Conservation (phyloP, 306 rosid species). For the Prunus padus region DNA sequence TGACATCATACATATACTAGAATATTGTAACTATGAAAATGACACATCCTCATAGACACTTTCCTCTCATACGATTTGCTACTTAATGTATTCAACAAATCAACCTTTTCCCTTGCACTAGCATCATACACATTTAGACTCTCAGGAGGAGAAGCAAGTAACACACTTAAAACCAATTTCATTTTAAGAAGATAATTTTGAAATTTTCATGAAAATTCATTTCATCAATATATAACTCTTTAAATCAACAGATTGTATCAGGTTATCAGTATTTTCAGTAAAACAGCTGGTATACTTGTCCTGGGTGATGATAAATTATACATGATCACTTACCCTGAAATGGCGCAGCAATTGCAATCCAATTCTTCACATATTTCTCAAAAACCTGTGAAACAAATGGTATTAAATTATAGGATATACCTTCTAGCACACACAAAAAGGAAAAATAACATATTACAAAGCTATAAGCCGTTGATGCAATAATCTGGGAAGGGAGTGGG, state of each 20-base stretch:
- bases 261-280: neutral
- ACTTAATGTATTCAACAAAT: neutral
- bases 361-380: constrained; percentile 94
- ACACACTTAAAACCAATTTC: neutral
- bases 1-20: neutral
- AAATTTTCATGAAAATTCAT: neutral
- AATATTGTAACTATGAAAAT: neutral
- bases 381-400: constrained; percentile 61
- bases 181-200: neutral
- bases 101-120: neutral
- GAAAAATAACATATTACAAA: constrained; percentile 7
- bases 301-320: constrained; percentile 1
- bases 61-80: neutral
- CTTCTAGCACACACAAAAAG: neutral
- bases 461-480: constrained; percentile 6
- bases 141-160: neutral
- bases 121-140: neutral
- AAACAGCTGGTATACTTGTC: neutral
- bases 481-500: constrained; percentile 16
- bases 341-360: constrained; percentile 95
- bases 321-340: constrained; percentile 71
- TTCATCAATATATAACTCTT: neutral
- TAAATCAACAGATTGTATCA: neutral
- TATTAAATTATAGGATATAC: constrained; percentile 13
- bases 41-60: neutral